These are phyloP conservation scores for Scytalidium lignicola DNA, from an alignment of 2,329 filamentous ascomycete genomes.

Conservation along the genomic window DNA sequence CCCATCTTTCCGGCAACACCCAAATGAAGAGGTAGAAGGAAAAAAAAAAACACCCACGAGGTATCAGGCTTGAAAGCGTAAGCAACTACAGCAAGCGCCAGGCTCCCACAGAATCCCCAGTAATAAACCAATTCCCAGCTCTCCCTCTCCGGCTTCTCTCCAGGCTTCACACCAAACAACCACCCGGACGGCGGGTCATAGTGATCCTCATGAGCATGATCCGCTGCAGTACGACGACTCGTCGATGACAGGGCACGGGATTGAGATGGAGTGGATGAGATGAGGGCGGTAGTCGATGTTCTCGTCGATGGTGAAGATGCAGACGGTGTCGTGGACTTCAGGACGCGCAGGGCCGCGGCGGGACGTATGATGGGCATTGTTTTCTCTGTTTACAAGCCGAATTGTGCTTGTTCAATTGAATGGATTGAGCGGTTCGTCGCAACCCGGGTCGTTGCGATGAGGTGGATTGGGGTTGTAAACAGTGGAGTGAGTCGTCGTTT, in stretches of 20 bases:
- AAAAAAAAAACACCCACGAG: slow-evolving; percentile 62
- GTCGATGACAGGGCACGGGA: slow-evolving; percentile 4
- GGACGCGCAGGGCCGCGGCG: background rate
- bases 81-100: slow-evolving; percentile 68
- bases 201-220: slow-evolving; percentile 39
- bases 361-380: background rate
- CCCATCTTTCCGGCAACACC: background rate
- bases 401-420: background rate
- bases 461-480: background rate
- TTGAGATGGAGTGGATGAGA: background rate
- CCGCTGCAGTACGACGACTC: slow-evolving; percentile 7
- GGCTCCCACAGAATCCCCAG: slow-evolving; percentile 76
- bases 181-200: slow-evolving; percentile 89
- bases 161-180: slow-evolving; percentile 91
- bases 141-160: slow-evolving; percentile 92
- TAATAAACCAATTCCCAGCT: slow-evolving; percentile 89
- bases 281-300: background rate
- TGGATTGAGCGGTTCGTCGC: background rate
- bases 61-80: slow-evolving; percentile 98
- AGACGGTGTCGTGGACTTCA: background rate
- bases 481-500: background rate
- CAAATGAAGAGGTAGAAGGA: slow-evolving; percentile 5
- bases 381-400: background rate
- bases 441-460: background rate
- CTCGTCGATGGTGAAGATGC: background rate